phyloP scores from a whole-genome alignment of 2,329 filamentous ascomycete species.

The Colletotrichum sp. region DNA sequence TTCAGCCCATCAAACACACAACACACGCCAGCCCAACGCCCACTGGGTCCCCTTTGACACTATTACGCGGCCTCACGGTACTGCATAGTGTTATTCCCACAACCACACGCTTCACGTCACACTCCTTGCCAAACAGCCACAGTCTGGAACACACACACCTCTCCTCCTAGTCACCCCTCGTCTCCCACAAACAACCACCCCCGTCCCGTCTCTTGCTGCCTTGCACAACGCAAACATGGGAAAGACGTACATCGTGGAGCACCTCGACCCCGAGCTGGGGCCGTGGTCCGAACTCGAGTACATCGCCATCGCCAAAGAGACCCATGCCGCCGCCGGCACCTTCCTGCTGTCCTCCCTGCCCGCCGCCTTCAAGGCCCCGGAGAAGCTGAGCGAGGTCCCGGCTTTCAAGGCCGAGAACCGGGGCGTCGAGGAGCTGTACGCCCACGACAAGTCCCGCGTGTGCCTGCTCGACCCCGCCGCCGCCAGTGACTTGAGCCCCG shows the following conservation, averaged over 20 bases:
- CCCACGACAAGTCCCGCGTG: constrained; percentile 73
- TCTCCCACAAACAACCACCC: not conserved
- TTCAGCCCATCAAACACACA: not conserved
- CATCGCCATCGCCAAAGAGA: constrained; percentile 83
- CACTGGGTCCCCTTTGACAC: not conserved
- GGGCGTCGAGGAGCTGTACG: constrained; percentile 85
- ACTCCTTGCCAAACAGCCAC: not conserved
- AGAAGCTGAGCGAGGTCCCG: constrained; percentile 56
- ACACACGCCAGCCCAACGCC: not conserved
- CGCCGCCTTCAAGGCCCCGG: constrained; percentile 67
- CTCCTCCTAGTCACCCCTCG: not conserved
- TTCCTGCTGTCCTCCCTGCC: constrained; percentile 88
- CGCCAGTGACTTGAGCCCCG: constrained; percentile 78
- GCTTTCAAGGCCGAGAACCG: constrained; percentile 75
- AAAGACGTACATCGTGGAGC: constrained; percentile 93
- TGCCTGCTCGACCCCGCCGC: constrained; percentile 91
- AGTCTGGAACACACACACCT: not conserved
- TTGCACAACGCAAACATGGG: constrained; percentile 21
- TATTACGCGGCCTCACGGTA: constrained; percentile 11
- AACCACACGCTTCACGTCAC: not conserved
- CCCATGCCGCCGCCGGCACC: constrained; percentile 64
- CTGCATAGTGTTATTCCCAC: not conserved
- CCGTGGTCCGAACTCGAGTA: constrained; percentile 96
- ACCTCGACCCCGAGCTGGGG: constrained; percentile 93
- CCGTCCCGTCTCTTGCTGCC: not conserved